Percentiles rank a stretch among this genome's conserved stretches.
phyloP scores from a whole-genome alignment of 176 grass and related monocot species.

The Eremochloa ophiuroides region DNA sequence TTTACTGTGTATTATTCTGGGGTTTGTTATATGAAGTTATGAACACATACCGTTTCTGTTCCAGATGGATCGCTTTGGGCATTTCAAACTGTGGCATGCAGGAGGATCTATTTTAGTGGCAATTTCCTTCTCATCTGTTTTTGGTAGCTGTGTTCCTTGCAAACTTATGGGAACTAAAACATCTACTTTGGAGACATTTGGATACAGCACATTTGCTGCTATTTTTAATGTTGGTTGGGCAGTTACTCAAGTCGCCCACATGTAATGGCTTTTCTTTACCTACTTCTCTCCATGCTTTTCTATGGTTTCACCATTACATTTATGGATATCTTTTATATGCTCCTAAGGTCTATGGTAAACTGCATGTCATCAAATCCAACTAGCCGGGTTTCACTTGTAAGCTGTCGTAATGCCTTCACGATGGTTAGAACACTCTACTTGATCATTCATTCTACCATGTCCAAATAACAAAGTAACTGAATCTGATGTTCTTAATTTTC shows the following conservation, averaged over 20 bases:
- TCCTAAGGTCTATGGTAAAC: conserved; percentile 96
- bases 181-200: conserved; percentile 70
- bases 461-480: neutral
- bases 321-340: conserved; percentile 21
- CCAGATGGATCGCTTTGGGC: conserved; percentile 94
- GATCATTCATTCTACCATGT: conserved; percentile 7
- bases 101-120: conserved; percentile 91
- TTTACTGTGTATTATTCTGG: conserved; percentile 9
- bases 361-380: conserved; percentile 91
- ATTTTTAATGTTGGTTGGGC: conserved; percentile 99
- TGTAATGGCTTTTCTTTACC: conserved; percentile 49
- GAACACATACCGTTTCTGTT: conserved; percentile 12
- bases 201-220: conserved; percentile 89
- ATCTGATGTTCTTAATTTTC: conserved; percentile 27
- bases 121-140: conserved; percentile 96
- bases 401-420: conserved; percentile 97
- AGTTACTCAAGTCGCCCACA: conserved; percentile 95
- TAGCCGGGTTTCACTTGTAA: conserved; percentile 91
- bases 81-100: conserved; percentile 98
- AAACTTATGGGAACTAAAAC: conserved; percentile 62
- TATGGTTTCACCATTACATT: conserved; percentile 26
- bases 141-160: conserved; percentile 85
- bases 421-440: conserved; percentile 60
- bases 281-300: conserved; percentile 11
- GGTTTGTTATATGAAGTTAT: conserved; percentile 21